Evolutionary conservation across 371 early-diverging fungal genomes (phyloP), one percentile per base, ranked within the genome.

Genomic region (Saksenaea vasiformis): DNA sequence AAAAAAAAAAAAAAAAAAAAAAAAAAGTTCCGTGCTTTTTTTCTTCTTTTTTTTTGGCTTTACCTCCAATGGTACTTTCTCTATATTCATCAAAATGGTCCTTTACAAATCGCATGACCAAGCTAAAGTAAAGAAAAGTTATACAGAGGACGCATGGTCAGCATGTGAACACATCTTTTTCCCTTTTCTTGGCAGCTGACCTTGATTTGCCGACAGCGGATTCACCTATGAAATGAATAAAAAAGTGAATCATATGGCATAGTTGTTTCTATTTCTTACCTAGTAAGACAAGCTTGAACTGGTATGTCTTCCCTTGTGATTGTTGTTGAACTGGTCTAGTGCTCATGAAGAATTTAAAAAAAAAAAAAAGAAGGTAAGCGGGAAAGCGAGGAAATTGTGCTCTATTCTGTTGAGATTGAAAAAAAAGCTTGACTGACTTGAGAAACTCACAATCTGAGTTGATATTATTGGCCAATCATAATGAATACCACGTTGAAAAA

Each of bases 51-150:
- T 34, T 15, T 28, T 27, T 60, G 44, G 53, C 54, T 62, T 70
- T 85, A 91, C 93, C 94, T 79, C 98, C 98, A 75, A 98, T 98
- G 43, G 99, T 98, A 66, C 97, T 97, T 74, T 98, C 98, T 83
- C 95, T 91, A 78, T 97, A 95, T 72, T 97, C 98, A 70, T 96
- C 94, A 82, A 96, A 98, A 74, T 95, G 95, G 77, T 95, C 94
- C 77, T 95, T 96, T 55, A 96, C 96, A 74, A 97, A 97, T 56
- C 99, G 92, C 65, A 95, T 89, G 34, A 97, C 98, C 68, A 94
- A 82, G 74, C 93, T 94, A 76, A 61, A 15, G 44, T 34, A 26
- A 51, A 43, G 13, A 64, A 22, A 34, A 58, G 53, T 31, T 31
- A 38, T 57, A 35, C 51, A 56, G 9, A 58, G 51, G 24, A 24